phyloP scores from a whole-genome alignment of 306 rosid species.

The Ochetophila trinervis region DNA sequence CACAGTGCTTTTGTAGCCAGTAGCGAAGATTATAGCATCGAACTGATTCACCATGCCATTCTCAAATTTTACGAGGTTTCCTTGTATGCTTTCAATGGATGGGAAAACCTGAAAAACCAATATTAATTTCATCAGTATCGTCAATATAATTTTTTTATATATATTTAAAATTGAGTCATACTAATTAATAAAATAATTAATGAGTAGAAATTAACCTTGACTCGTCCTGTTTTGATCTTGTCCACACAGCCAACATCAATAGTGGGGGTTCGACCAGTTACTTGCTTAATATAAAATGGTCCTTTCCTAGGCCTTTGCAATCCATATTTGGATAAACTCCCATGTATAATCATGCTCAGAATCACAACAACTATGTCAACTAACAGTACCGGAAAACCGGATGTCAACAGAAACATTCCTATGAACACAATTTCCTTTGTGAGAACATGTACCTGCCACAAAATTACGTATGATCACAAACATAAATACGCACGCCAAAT shows the following conservation, averaged over 20 bases:
- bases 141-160: no score
- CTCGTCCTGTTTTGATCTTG: constrained; percentile 34
- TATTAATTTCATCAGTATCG: no score
- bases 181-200: no score
- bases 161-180: no score
- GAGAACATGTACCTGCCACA: constrained; percentile 43
- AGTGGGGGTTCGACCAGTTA: constrained; percentile 50
- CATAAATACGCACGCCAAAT: neutral
- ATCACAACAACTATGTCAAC: constrained; percentile 34
- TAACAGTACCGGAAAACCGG: constrained; percentile 10
- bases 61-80: constrained; percentile 32
- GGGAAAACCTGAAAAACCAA: constrained; percentile 52
- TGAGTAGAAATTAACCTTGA: constrained; percentile 41
- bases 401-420: constrained; percentile 49
- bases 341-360: constrained; percentile 36
- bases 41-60: constrained; percentile 33
- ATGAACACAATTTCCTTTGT: constrained; percentile 44
- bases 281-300: constrained; percentile 42
- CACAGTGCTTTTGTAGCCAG: constrained; percentile 59
- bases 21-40: constrained; percentile 64
- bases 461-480: neutral
- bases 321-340: constrained; percentile 46
- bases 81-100: constrained; percentile 23
- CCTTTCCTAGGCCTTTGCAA: constrained; percentile 43
- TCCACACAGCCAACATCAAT: constrained; percentile 57